Percentiles rank a stretch among this genome's conserved stretches.
Conservation (phyloP, 2,329 filamentous ascomycete species). For the Apiospora marii region DNA sequence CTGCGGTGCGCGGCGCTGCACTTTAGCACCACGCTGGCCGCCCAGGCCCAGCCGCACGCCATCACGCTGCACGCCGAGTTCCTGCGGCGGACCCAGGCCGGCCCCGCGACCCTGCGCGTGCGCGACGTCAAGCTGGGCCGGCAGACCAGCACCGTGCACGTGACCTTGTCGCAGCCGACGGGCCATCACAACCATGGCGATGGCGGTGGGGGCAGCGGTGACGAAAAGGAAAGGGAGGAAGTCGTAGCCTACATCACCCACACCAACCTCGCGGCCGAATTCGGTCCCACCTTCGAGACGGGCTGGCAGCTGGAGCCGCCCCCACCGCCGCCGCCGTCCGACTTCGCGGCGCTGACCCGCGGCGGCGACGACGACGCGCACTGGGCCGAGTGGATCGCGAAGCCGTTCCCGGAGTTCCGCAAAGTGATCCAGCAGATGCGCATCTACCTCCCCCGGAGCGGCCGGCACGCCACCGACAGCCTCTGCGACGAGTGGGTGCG, state of each 20-base stretch:
- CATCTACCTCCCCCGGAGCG: slow-evolving; percentile 36
- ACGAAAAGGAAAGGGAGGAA: slow-evolving; percentile 58
- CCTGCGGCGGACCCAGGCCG: slow-evolving; percentile 41
- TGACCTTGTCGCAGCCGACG: slow-evolving; percentile 37
- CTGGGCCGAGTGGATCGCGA: slow-evolving; percentile 34
- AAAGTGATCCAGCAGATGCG: slow-evolving; percentile 36
- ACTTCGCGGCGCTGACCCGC: slow-evolving; percentile 34
- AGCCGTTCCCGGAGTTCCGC: slow-evolving; percentile 37
- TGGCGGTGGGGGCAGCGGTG: too few species aligned
- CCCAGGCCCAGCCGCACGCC: slow-evolving; percentile 41
- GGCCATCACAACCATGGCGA: neutral
- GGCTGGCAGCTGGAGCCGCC: slow-evolving; percentile 55
- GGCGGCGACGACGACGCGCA: slow-evolving; percentile 38
- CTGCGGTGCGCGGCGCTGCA: slow-evolving; percentile 55
- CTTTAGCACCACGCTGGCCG: slow-evolving; percentile 41
- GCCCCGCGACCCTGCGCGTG: slow-evolving; percentile 38
- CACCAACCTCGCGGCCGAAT: slow-evolving; percentile 65
- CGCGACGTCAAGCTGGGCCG: slow-evolving; percentile 44
- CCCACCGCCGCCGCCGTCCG: slow-evolving; percentile 35
- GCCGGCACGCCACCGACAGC: slow-evolving; percentile 32
- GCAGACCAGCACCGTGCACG: slow-evolving; percentile 44
- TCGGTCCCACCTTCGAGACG: slow-evolving; percentile 59
- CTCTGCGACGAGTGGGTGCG: slow-evolving; percentile 42
- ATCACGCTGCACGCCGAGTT: slow-evolving; percentile 42
- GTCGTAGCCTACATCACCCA: slow-evolving; percentile 72